A percentile compares a stretch with the other conserved stretches of the same genome.
phyloP scores from a whole-genome alignment of 2,329 filamentous ascomycete species.

The Colletotrichum truncatum region DNA sequence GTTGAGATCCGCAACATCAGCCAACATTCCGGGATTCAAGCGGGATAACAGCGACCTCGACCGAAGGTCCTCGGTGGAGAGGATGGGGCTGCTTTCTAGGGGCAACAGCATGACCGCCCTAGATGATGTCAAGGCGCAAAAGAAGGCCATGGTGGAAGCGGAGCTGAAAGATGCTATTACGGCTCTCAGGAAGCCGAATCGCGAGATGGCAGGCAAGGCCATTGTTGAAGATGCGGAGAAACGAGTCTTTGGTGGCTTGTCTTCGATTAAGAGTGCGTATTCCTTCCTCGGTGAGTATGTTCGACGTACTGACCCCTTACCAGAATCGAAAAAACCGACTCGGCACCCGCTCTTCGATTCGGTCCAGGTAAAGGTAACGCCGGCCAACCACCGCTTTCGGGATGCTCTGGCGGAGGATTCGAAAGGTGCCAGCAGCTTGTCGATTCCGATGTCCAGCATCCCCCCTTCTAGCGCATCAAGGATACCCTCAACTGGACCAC shows the following conservation, averaged over 20 bases:
- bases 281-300: background rate
- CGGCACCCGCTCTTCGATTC: slow-evolving; percentile 47
- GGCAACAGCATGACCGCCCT: slow-evolving; percentile 59
- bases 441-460: slow-evolving; percentile 33
- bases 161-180: slow-evolving; percentile 80
- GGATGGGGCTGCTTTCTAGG: slow-evolving; percentile 44
- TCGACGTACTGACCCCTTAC: background rate
- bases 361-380: slow-evolving; percentile 66
- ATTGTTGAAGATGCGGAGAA: slow-evolving; percentile 74
- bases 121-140: slow-evolving; percentile 67
- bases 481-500: slow-evolving; percentile 52
- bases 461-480: slow-evolving; percentile 49
- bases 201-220: slow-evolving; percentile 72
- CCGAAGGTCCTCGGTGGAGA: slow-evolving; percentile 50
- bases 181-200: slow-evolving; percentile 79
- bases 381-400: slow-evolving; percentile 62
- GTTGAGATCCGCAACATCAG: slow-evolving; percentile 74
- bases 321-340: slow-evolving; percentile 63
- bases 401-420: slow-evolving; percentile 52
- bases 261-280: slow-evolving; percentile 59
- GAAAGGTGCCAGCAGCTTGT: slow-evolving; percentile 26
- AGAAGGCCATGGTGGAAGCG: slow-evolving; percentile 73
- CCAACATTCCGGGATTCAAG: slow-evolving; percentile 69
- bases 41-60: slow-evolving; percentile 71
- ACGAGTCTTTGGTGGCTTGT: slow-evolving; percentile 57